Evolutionary conservation across 192 early-diverging fungal species (phyloP).

Genomic region (Bifiguratus adelaidae): DNA sequence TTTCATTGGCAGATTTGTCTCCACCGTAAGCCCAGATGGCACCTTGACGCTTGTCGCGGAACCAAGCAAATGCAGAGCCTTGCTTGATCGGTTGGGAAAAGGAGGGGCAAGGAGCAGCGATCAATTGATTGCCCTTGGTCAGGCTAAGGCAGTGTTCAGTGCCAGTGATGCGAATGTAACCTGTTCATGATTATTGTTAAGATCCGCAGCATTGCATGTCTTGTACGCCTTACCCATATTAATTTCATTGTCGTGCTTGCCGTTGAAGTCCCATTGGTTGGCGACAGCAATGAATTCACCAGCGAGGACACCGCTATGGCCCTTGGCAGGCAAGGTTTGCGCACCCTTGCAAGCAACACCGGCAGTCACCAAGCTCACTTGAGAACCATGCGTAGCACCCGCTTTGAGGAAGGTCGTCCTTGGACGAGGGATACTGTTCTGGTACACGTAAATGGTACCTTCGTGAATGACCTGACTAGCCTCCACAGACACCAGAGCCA

Average conservation of each 20-base stretch:
- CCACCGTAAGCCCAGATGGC: conserved; percentile 20
- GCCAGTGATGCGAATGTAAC: conserved; percentile 9
- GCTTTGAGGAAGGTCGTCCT: conserved; percentile 13
- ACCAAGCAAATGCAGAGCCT: conserved; percentile 20
- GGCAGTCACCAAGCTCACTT: conserved; percentile 8
- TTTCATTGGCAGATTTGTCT: conserved; percentile 9
- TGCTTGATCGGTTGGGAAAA: conserved; percentile 13
- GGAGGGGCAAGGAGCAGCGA: conserved; percentile 6
- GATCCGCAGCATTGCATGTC: too few species aligned
- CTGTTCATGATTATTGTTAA: background rate
- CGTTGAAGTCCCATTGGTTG: conserved; percentile 19
- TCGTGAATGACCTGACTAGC: background rate
- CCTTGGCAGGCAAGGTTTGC: conserved; percentile 6
- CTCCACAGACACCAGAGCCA: background rate
- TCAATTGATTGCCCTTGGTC: conserved; percentile 6
- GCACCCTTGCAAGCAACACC: conserved; percentile 9
- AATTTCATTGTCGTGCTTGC: conserved; percentile 11
- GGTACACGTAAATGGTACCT: conserved; percentile 12
- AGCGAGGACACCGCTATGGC: conserved; percentile 8
- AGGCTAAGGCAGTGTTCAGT: conserved; percentile 9
- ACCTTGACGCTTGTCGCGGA: conserved; percentile 16
- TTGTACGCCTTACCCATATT: background rate
- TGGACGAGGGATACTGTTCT: conserved; percentile 16
- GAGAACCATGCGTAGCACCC: too few species aligned
- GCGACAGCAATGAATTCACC: conserved; percentile 9